These are phyloP conservation scores for Stipa capillata DNA, from an alignment of 176 grass and related monocot genomes.

Conservation along the genomic window DNA sequence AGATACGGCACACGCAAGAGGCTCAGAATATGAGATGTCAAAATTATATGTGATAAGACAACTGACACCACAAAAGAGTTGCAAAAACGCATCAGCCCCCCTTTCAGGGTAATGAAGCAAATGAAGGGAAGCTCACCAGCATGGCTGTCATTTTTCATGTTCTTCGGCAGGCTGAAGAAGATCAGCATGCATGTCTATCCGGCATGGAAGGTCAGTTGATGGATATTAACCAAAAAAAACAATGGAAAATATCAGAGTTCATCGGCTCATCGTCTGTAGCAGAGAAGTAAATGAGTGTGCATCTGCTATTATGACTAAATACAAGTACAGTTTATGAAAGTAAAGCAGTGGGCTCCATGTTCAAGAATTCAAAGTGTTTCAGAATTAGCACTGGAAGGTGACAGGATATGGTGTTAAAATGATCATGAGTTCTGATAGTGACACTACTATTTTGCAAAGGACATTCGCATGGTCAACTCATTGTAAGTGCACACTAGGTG, in stretches of 20 bases:
- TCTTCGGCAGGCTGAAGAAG: constrained; percentile 36
- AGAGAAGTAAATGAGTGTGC: not conserved
- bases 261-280: too few species aligned
- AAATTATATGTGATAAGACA: not conserved
- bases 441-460: not conserved
- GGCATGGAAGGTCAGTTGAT: constrained; percentile 9
- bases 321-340: not conserved
- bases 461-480: not conserved
- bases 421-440: not conserved
- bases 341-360: not conserved
- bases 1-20: not conserved
- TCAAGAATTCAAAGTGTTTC: not conserved
- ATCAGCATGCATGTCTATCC: not conserved
- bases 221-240: not conserved
- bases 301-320: not conserved
- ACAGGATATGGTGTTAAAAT: not conserved
- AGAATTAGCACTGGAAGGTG: not conserved
- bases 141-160: constrained; percentile 25
- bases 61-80: not conserved
- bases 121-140: constrained; percentile 25
- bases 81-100: constrained; percentile 8
- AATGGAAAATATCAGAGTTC: not conserved
- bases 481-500: not conserved
- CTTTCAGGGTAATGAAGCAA: constrained; percentile 19
- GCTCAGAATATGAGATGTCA: not conserved